Evolutionary conservation across 2,329 filamentous ascomycete genomes (phyloP).

Genomic region (Neophaeococcomyces aloes): DNA sequence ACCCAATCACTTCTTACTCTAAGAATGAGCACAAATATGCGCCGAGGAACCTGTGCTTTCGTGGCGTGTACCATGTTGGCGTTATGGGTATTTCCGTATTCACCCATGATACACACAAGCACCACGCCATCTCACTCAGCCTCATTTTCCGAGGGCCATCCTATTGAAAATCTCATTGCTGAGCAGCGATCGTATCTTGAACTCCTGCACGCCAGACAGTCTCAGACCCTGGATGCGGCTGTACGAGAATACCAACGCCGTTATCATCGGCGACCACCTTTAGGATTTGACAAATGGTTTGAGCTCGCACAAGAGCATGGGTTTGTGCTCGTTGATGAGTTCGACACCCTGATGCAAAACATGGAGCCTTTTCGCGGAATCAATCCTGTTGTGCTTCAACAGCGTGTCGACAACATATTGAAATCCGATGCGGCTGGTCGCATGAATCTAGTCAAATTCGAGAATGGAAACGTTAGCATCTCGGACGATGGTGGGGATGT

Average conservation of each 20-base stretch:
- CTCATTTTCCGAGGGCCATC: too few relatives aligned
- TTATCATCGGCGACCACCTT: slow-evolving; percentile 45
- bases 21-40: too few relatives aligned
- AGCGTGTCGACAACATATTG: neutral
- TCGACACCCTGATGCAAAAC: slow-evolving; percentile 7
- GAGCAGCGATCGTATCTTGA: too few relatives aligned
- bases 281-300: slow-evolving; percentile 51
- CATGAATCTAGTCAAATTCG: neutral
- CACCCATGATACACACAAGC: too few relatives aligned
- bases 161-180: too few relatives aligned
- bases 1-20: too few relatives aligned
- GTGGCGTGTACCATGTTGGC: too few relatives aligned
- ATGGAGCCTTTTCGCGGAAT: slow-evolving; percentile 2
- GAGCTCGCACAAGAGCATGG: slow-evolving; percentile 25
- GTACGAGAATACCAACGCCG: slow-evolving; percentile 42
- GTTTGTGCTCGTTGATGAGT: slow-evolving; percentile 11
- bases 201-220: too few relatives aligned
- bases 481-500: neutral
- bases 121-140: too few relatives aligned
- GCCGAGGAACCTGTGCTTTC: too few relatives aligned
- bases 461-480: neutral
- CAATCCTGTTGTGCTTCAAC: neutral
- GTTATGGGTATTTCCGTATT: too few relatives aligned
- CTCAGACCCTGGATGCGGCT: slow-evolving; percentile 36
- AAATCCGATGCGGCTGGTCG: neutral